A percentile compares a stretch with the other conserved stretches of the same genome.
phyloP scores from a whole-genome alignment of 345 rosid species.

The Populus nigra region DNA sequence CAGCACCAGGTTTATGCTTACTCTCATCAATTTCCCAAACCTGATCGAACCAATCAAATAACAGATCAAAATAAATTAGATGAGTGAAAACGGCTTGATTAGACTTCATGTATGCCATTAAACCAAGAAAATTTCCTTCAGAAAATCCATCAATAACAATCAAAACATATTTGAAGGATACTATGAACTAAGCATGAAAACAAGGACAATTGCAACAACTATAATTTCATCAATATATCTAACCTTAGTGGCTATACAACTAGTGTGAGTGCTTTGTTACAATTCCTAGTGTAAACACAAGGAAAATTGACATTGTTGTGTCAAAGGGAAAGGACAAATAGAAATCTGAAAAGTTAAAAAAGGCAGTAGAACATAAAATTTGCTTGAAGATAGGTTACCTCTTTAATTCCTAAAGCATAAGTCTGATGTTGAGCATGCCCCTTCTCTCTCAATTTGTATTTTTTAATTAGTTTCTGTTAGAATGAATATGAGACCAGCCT shows the following conservation, averaged over 20 bases:
- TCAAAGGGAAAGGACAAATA: background rate
- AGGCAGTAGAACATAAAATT: conserved; percentile 5
- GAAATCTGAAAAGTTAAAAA: conserved; percentile 5
- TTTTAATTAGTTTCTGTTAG: conserved; percentile 59
- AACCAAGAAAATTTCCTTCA: background rate
- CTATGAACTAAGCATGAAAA: background rate
- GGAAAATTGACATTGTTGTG: background rate
- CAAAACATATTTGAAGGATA: background rate
- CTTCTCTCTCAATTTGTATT: conserved; percentile 71
- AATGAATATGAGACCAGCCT: conserved; percentile 18
- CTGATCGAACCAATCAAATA: conserved; percentile 40
- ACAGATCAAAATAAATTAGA: background rate
- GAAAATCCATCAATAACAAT: background rate
- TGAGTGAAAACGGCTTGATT: background rate
- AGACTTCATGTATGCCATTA: background rate
- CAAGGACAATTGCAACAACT: too few relatives aligned
- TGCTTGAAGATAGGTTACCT: conserved; percentile 40
- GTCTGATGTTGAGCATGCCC: conserved; percentile 90
- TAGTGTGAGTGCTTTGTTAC: background rate
- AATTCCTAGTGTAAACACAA: background rate
- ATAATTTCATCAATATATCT: background rate
- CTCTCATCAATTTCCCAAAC: conserved; percentile 92
- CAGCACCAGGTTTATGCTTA: conserved; percentile 80
- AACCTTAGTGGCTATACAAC: background rate
- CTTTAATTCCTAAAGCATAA: conserved; percentile 95